Conservation (phyloP, 140 eudicot species). For the Anethum foeniculum region DNA sequence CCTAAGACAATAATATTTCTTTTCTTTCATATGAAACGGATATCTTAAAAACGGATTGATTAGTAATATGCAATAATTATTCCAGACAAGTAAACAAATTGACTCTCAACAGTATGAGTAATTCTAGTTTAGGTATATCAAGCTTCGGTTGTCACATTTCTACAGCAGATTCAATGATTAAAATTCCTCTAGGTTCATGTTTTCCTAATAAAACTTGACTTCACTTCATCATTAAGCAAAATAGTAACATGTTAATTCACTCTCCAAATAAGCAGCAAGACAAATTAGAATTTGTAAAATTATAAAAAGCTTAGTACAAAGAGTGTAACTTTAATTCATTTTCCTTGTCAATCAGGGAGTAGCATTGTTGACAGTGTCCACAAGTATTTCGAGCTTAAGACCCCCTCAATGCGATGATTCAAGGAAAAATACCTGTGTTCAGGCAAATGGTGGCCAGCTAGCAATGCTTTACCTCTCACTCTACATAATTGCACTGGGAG, state of each 20-base stretch:
- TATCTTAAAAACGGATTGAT: not conserved
- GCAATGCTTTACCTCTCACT: constrained; percentile 58
- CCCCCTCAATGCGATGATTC: constrained; percentile 62
- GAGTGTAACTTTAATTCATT: not conserved
- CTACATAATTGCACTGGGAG: constrained; percentile 75
- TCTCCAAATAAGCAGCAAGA: not conserved
- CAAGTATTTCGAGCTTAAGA: constrained; percentile 64
- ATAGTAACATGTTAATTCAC: not conserved
- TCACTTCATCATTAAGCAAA: not conserved
- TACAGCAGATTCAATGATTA: not conserved
- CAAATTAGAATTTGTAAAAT: not conserved
- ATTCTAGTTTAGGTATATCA: not conserved
- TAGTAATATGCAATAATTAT: not conserved
- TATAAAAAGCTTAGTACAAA: not conserved
- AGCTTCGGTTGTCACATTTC: not conserved
- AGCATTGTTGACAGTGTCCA: constrained; percentile 55
- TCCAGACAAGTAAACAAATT: not conserved
- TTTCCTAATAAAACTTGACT: not conserved
- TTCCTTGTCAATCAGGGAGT: constrained; percentile 44
- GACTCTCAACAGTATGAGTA: not conserved
- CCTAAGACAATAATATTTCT: not conserved
- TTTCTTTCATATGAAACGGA: not conserved
- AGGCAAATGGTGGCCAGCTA: constrained; percentile 67
- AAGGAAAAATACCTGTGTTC: constrained; percentile 42
- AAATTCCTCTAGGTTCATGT: not conserved